Percentiles rank a stretch among this genome's conserved stretches.
Evolutionary conservation across 805 yeast genomes (phyloP).

Genomic region (Candida tammaniensis): DNA sequence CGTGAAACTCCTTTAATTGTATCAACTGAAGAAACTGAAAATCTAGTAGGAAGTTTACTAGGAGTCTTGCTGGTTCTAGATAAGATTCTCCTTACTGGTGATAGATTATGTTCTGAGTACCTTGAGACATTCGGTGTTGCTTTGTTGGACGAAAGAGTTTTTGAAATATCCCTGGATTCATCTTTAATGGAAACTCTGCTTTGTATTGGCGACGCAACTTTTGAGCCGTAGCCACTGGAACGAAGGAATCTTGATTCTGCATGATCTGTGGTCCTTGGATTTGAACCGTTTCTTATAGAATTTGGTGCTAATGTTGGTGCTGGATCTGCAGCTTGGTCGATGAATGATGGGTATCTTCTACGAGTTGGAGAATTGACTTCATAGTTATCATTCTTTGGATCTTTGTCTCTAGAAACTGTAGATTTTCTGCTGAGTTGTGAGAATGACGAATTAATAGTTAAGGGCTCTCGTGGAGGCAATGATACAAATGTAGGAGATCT

Average conservation of each 20-base stretch:
- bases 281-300: background rate
- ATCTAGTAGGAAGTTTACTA: slow-evolving; percentile 1
- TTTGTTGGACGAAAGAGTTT: background rate
- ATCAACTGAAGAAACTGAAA: slow-evolving; percentile 7
- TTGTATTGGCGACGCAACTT: too few relatives aligned
- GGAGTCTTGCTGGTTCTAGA: slow-evolving; percentile 7
- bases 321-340: slow-evolving; percentile 6
- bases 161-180: too few relatives aligned
- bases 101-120: slow-evolving; percentile 1
- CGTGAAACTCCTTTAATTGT: slow-evolving; percentile 8
- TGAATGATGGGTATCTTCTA: slow-evolving; percentile 14
- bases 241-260: too few relatives aligned
- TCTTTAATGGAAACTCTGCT: too few relatives aligned
- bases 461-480: slow-evolving; percentile 38
- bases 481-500: slow-evolving; percentile 34
- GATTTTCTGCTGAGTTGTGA: slow-evolving; percentile 11
- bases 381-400: background rate
- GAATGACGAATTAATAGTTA: slow-evolving; percentile 23
- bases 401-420: slow-evolving; percentile 2
- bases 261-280: background rate
- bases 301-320: background rate
- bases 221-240: too few relatives aligned
- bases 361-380: slow-evolving; percentile 12
- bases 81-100: slow-evolving; percentile 8
- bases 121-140: too few relatives aligned